Percentiles rank a stretch among this genome's conserved stretches.
These are phyloP conservation scores for Calocybe cyanea DNA, from an alignment of 768 basidiomycete genomes.

Conservation along the genomic window DNA sequence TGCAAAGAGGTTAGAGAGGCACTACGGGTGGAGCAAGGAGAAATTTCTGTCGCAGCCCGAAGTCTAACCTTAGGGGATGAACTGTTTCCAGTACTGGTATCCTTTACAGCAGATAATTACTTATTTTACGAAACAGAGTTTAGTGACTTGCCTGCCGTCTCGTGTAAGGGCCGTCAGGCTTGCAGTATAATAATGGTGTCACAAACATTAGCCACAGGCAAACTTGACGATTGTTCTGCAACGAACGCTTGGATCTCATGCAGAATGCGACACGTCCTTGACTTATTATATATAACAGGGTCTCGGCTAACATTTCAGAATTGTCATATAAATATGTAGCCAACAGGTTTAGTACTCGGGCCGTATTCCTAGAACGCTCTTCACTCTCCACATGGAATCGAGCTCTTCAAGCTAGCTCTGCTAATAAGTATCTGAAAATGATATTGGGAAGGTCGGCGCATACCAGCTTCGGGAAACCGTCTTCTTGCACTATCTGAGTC, in stretches of 20 bases:
- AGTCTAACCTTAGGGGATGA: neutral
- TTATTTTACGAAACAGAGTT: too few species aligned
- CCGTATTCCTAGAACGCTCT: conserved; percentile 29
- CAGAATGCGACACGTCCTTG: too few species aligned
- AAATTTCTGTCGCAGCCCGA: conserved; percentile 31
- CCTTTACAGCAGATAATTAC: too few species aligned
- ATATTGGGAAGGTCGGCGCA: conserved; percentile 16
- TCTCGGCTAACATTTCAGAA: too few species aligned
- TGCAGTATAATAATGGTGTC: too few species aligned
- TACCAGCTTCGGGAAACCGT: conserved; percentile 77
- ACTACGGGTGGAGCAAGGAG: conserved; percentile 64
- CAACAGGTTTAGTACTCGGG: neutral
- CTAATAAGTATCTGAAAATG: neutral
- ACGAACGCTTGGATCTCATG: too few species aligned
- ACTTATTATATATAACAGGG: too few species aligned
- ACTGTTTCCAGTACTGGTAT: too few species aligned
- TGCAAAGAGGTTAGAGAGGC: conserved; percentile 53
- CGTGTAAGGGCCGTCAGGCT: too few species aligned
- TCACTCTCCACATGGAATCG: conserved; percentile 50
- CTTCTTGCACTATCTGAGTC: conserved; percentile 61
- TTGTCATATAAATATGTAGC: neutral
- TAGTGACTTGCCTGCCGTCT: too few species aligned
- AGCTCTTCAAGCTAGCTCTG: conserved; percentile 45
- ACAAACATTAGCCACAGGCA: too few species aligned
- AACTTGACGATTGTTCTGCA: too few species aligned